These are phyloP conservation scores for Thraustotheca clavata DNA, from an alignment of 352 stramenopile species.

Conservation along the genomic window DNA sequence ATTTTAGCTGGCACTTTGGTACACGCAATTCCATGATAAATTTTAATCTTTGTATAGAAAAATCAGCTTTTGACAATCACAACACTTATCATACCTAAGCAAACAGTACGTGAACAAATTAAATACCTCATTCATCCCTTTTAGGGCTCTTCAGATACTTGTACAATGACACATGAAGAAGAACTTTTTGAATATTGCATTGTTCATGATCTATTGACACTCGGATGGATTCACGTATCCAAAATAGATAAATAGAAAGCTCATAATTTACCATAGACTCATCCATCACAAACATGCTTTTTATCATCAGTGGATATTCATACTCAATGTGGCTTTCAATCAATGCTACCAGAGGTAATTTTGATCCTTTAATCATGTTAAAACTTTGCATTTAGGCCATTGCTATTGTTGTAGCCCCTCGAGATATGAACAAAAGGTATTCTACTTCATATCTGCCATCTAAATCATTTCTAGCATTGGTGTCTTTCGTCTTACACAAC, in stretches of 20 bases:
- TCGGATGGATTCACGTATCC: constrained; percentile 87
- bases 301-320: constrained; percentile 85
- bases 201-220: constrained; percentile 71
- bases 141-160: constrained; percentile 79
- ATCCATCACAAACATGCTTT: constrained; percentile 84
- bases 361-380: background rate
- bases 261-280: constrained; percentile 37
- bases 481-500: constrained; percentile 76
- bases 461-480: constrained; percentile 49
- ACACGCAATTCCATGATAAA: constrained; percentile 15
- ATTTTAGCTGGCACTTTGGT: constrained; percentile 79
- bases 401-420: constrained; percentile 80
- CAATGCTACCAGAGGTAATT: constrained; percentile 73
- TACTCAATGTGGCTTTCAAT: constrained; percentile 87
- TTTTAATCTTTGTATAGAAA: constrained; percentile 26
- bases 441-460: too few species aligned
- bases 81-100: constrained; percentile 82
- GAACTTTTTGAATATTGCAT: constrained; percentile 86
- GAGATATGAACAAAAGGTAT: constrained; percentile 54
- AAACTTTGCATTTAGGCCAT: constrained; percentile 37
- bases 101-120: constrained; percentile 39
- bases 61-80: constrained; percentile 55
- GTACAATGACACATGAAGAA: constrained; percentile 80
- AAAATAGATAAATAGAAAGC: background rate
- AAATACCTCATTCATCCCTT: background rate